Percentiles rank a stretch among this genome's conserved stretches.
Conservation (phyloP, 2,329 filamentous ascomycete genomes). For the Diaporthe sp. region DNA sequence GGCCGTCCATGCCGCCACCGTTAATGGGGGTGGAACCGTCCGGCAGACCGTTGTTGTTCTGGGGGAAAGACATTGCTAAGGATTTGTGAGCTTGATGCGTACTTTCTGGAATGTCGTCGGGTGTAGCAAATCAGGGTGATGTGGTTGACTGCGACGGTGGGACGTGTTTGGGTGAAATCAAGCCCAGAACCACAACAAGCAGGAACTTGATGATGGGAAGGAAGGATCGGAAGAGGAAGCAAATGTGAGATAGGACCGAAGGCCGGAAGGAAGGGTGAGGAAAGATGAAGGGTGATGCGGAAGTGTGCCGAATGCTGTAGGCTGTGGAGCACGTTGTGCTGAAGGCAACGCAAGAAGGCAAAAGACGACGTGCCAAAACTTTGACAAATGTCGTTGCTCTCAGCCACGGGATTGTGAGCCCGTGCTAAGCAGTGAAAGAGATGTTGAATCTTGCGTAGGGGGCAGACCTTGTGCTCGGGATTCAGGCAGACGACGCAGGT, state of each 20-base stretch:
- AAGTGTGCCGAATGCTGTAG: not conserved
- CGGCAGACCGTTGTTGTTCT: slow-evolving; percentile 30
- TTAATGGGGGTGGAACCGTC: slow-evolving; percentile 21
- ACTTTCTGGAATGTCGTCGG: not conserved
- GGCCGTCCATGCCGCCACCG: slow-evolving; percentile 35
- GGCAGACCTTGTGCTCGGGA: not conserved
- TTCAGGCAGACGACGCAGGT: not conserved
- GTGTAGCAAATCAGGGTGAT: not conserved
- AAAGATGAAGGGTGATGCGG: not conserved
- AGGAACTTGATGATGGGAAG: not conserved
- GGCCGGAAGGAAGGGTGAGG: too few species aligned
- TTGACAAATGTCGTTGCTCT: not conserved
- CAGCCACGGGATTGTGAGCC: not conserved
- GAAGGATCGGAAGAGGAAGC: not conserved
- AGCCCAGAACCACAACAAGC: too few species aligned
- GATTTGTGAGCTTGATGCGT: not conserved
- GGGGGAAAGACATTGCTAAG: slow-evolving; percentile 29
- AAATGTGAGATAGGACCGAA: not conserved
- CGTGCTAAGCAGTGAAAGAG: not conserved
- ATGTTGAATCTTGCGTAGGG: not conserved
- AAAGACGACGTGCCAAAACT: not conserved
- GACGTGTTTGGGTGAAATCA: not conserved
- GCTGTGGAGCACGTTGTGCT: not conserved
- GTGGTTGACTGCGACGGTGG: not conserved
- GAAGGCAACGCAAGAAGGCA: not conserved